phyloP scores from a whole-genome alignment of 2,329 filamentous ascomycete species.

The Thelonectria blattea region DNA sequence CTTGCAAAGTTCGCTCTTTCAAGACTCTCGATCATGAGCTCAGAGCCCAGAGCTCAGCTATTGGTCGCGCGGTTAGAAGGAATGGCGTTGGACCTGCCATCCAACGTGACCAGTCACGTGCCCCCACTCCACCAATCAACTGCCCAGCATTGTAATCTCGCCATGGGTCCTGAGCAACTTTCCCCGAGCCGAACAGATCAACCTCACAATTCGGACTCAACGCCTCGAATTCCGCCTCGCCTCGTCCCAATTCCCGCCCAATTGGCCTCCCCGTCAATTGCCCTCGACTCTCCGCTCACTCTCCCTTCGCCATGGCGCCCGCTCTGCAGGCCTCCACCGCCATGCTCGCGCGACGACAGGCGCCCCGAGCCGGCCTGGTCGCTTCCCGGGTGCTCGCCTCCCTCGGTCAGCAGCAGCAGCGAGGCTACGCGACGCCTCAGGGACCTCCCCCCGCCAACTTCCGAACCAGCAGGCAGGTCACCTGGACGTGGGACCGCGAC shows the following conservation, averaged over 20 bases:
- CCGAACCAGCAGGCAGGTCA: slow-evolving; percentile 72
- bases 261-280: slow-evolving; percentile 41
- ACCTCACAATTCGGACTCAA: slow-evolving; percentile 26
- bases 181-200: slow-evolving; percentile 38
- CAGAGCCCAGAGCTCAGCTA: not conserved
- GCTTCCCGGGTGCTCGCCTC: slow-evolving; percentile 31
- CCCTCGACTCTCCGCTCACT: slow-evolving; percentile 24
- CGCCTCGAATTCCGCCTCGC: slow-evolving; percentile 38
- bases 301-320: slow-evolving; percentile 41
- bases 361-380: slow-evolving; percentile 35
- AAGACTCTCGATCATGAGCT: no score
- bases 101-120: slow-evolving; percentile 43
- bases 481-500: slow-evolving; percentile 84
- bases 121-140: slow-evolving; percentile 42
- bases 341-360: slow-evolving; percentile 47
- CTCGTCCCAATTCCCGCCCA: slow-evolving; percentile 26
- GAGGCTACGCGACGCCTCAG: slow-evolving; percentile 69
- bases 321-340: slow-evolving; percentile 41
- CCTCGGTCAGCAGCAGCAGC: slow-evolving; percentile 31
- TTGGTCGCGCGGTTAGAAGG: not conserved
- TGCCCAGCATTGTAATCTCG: slow-evolving; percentile 49
- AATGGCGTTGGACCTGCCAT: not conserved
- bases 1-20: no score
- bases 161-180: slow-evolving; percentile 46
- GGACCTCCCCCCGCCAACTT: slow-evolving; percentile 83